phyloP scores from a whole-genome alignment of 1,284 basidiomycete genomes.

The Prillingera fragicola region DNA sequence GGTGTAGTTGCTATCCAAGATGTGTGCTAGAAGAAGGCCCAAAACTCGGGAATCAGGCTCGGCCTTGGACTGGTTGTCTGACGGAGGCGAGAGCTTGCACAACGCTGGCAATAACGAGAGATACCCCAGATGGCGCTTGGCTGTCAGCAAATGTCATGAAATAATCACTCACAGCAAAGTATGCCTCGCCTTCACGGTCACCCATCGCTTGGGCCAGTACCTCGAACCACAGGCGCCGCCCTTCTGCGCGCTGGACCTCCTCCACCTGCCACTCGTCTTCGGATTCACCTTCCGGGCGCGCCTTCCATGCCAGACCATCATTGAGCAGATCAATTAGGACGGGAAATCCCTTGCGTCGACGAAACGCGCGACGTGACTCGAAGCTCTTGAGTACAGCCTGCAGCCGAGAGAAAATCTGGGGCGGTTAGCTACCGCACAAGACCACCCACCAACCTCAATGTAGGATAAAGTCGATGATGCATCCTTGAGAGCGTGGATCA shows the following conservation, averaged over 20 bases:
- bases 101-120: constrained; percentile 18
- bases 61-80: not conserved
- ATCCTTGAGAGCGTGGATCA: constrained; percentile 24
- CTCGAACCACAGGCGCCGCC: constrained; percentile 34
- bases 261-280: constrained; percentile 35
- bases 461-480: constrained; percentile 27
- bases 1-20: constrained; percentile 39
- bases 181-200: constrained; percentile 24
- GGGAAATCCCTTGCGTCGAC: constrained; percentile 30
- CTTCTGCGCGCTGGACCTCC: constrained; percentile 42
- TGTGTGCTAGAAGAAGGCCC: constrained; percentile 35
- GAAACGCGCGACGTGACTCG: constrained; percentile 26
- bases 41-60: constrained; percentile 26
- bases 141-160: not conserved
- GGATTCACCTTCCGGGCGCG: constrained; percentile 6
- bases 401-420: constrained; percentile 38
- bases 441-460: constrained; percentile 32
- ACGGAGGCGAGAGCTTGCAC: constrained; percentile 2
- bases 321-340: constrained; percentile 20
- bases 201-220: constrained; percentile 34
- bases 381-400: constrained; percentile 20
- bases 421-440: constrained; percentile 1
- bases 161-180: constrained; percentile 28
- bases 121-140: constrained; percentile 31
- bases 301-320: constrained; percentile 22